These are phyloP conservation scores for Microsporum ferrugineum DNA, from an alignment of 2,329 filamentous ascomycete species.

Conservation along the genomic window DNA sequence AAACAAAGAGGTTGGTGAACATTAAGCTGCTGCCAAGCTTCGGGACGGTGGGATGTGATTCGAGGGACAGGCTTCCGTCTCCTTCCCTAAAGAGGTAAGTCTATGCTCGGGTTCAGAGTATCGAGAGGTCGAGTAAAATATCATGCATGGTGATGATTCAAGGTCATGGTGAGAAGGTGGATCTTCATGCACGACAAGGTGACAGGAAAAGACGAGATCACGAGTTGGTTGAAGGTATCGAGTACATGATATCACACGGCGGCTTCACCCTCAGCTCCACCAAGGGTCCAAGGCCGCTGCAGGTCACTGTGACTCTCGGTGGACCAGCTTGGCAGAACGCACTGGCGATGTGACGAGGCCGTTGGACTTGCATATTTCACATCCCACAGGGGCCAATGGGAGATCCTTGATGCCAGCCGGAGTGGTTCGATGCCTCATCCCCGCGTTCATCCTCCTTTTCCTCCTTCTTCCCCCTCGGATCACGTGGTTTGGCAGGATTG, in stretches of 20 bases:
- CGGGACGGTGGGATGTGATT: not conserved
- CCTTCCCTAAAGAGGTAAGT: not conserved
- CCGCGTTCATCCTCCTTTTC: too few species aligned
- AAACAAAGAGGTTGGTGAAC: not conserved
- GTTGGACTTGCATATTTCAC: conserved; percentile 2
- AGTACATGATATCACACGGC: not conserved
- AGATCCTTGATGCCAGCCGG: not conserved
- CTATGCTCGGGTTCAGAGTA: not conserved
- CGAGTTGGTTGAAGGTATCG: not conserved
- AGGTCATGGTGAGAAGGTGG: not conserved
- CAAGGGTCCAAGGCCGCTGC: not conserved
- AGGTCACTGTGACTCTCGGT: not conserved
- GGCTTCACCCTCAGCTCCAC: not conserved
- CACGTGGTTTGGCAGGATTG: too few species aligned
- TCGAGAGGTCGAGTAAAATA: too few species aligned
- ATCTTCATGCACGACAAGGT: not conserved
- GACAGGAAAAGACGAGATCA: not conserved
- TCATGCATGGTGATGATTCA: not conserved
- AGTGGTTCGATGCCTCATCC: not conserved
- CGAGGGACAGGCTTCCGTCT: not conserved
- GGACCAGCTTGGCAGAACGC: not conserved
- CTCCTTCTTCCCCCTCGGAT: too few species aligned
- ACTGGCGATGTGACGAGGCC: not conserved
- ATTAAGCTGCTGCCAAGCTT: not conserved
- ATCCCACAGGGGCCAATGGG: not conserved